Base-by-base conservation (phyloP, 768 basidiomycete genomes). In the Tylopilus sp. region DNA sequence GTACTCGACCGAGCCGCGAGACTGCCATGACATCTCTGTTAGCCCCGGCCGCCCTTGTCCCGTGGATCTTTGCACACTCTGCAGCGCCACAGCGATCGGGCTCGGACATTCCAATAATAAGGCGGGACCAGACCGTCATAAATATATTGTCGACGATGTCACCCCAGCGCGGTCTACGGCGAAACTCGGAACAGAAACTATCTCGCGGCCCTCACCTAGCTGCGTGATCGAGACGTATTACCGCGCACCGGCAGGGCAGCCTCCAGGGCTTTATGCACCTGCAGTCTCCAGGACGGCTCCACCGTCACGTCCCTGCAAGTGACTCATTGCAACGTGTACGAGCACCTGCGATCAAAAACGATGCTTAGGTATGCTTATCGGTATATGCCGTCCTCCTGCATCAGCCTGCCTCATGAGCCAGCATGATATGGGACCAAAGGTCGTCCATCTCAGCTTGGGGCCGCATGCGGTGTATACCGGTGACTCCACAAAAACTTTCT, bases 401-500 rank as follows among this genome's bases (percentile, higher is more conserved):
- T n/a, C 24, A 41, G 16, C 21, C 11, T 29, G 46, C 24, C 19
- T 33, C 10, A 34, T 48, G 33, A 49, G 3, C 26, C 29, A 29
- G 46, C 50, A 59, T 52, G 47, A 59, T 42, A 45, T 47, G 61
- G 56, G 40, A 52, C 48, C 44, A 29, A 57, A 43, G 55, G 59
- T 43, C 33, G 50, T 48, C 54, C 50, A 53, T 30, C 13, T 30
- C 53, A 43, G n/a, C n/a, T n/a, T n/a, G 26, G 26, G 31, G 30
- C 24, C 36, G 17, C 40, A n/a, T 34, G 24, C 26, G 54, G 29
- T 31, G 28, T 41, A 50, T 46, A 34, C 36, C 28, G 37, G 34
- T 43, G 17, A 26, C 55, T 51, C 48, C 51, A 53, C 56, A 63
- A 33, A 34, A 31, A 25, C 29, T 21, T n/a, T 38, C 40, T 38